Evolutionary conservation across 352 stramenopile genomes (phyloP), one percentile per base, ranked within the genome.

Genomic region (Phytopythium delawarense): DNA sequence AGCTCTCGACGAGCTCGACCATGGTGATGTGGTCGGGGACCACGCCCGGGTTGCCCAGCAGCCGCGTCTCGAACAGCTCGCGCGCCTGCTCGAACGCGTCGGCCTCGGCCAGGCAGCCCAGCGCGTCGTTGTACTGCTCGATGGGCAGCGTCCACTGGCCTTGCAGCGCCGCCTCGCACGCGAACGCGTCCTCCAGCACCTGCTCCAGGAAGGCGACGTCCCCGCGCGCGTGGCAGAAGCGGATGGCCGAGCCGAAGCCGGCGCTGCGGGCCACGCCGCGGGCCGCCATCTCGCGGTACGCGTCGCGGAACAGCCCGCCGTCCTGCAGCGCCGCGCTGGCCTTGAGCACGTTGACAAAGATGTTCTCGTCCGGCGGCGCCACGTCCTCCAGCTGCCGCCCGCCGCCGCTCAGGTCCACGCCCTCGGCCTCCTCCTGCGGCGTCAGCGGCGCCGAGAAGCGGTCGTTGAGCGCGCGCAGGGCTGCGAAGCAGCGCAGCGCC

Each of bases 291-390:
- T 51, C 62, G 3, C 70, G 63, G 53, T 89, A 93, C 20, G 78
- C 72, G 34, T 89, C 65, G 30, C 74, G 75, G 23, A 91, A 81
- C n/a, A 73, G 59, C 16, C 55, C 56, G 2, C 62, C 61, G 59
- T 93, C 73, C 1, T 72, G 65, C 9, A 73, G 48, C 16, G 64
- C 69, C 15, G 64, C 62, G 35, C 72, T 79, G 16, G 81, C 76
- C 62, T 87, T 88, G 61, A 93, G 71, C 20, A 87, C 67, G 61
- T 91, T 93, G 30, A 93, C 80, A 63, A 82, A 88, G 16, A 93
- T 85, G 57, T 91, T 93, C 61, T 93, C 84, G 63, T 93, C 84
- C n/a, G 61, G 67, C 9, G 53, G 69, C 11, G 76, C 53, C 45
- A 78, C 58, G 21, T 69, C 56, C 59, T 74, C 63, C 37, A 32